A percentile compares a stretch with the other conserved stretches of the same genome.
Conservation (phyloP, 345 rosid species). For the Erucastrum elatum region DNA sequence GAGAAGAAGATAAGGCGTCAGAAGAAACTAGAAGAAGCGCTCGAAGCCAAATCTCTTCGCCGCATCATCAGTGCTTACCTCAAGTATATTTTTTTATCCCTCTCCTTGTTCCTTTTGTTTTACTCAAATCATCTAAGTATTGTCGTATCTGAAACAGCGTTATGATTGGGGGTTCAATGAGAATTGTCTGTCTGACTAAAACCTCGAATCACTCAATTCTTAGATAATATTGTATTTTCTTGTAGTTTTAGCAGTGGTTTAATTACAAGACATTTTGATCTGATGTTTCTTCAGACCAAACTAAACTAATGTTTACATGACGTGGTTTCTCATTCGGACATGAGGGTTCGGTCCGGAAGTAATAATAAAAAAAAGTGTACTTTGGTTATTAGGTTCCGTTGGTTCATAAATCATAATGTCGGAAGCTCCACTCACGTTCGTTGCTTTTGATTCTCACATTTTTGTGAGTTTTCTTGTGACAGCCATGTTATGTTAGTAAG, state of each 20-base stretch:
- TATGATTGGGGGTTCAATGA: not conserved
- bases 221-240: too few species aligned
- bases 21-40: conserved; percentile 70
- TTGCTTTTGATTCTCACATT: not conserved
- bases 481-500: not conserved
- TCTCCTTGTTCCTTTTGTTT: not conserved
- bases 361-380: not conserved
- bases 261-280: not conserved
- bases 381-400: not conserved
- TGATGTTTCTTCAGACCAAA: conserved; percentile 1
- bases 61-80: conserved; percentile 96
- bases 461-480: not conserved
- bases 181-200: not conserved
- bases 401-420: not conserved
- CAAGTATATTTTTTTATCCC: conserved; percentile 49
- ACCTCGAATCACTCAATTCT: too few species aligned
- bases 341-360: not conserved
- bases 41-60: conserved; percentile 89
- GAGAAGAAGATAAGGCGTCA: conserved; percentile 55
- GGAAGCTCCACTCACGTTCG: not conserved
- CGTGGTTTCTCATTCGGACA: not conserved
- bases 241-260: not conserved
- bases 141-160: not conserved
- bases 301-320: not conserved
- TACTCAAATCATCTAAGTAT: not conserved